Evolutionary conservation across 2,329 filamentous ascomycete species (phyloP).

Genomic region (Clonostachys byssicola): DNA sequence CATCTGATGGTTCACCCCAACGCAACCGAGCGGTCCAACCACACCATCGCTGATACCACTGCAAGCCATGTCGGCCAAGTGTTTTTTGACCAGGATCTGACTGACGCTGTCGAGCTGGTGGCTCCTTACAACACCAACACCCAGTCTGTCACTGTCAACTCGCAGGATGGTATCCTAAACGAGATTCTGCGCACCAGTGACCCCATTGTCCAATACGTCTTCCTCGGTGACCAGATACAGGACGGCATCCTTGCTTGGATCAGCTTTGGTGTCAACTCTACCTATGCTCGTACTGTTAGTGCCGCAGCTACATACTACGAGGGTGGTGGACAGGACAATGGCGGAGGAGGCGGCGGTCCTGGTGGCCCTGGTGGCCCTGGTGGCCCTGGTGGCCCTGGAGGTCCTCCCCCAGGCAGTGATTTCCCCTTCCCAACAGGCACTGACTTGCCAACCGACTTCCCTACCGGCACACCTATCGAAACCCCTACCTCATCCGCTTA

Average conservation of each 20-base stretch:
- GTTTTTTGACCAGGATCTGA: conserved; percentile 58
- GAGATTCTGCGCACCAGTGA: conserved; percentile 40
- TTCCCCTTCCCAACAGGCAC: no score
- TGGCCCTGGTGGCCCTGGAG: no score
- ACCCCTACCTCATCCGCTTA: no score
- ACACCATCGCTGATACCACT: conserved; percentile 23
- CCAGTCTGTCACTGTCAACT: conserved; percentile 28
- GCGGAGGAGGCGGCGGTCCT: not conserved
- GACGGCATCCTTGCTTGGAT: conserved; percentile 54
- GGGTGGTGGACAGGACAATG: conserved; percentile 21
- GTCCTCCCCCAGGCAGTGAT: no score
- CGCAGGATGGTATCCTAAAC: conserved; percentile 41
- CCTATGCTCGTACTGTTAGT: not conserved
- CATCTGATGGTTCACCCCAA: conserved; percentile 34
- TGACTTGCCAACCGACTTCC: no score
- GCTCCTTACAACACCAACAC: no score
- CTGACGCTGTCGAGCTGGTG: conserved; percentile 43
- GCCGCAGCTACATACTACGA: conserved; percentile 22
- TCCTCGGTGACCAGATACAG: conserved; percentile 44
- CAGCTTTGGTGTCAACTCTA: conserved; percentile 40
- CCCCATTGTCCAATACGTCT: conserved; percentile 53
- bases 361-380: no score
- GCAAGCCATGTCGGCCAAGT: conserved; percentile 60
- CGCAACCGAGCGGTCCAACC: conserved; percentile 21
- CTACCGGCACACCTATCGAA: no score